phyloP scores from a whole-genome alignment of 768 basidiomycete species.

The Steccherinum ochraceum region DNA sequence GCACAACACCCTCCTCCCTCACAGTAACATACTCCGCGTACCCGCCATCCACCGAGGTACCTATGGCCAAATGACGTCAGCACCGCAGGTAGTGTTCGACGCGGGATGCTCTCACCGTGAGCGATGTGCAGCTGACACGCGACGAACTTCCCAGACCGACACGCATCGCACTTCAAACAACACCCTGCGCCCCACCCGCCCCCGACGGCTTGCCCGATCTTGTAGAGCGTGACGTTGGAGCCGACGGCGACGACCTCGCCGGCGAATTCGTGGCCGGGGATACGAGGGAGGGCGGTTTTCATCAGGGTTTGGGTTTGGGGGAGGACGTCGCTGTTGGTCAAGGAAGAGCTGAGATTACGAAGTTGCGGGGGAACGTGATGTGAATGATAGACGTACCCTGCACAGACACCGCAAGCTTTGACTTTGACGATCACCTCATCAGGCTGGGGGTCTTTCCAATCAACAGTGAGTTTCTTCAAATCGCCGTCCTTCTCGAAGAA shows the following conservation, averaged over 20 bases:
- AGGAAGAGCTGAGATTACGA: background rate
- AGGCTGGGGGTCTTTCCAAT: slow-evolving; percentile 15
- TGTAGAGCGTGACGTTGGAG: slow-evolving; percentile 14
- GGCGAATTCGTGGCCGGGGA: slow-evolving; percentile 24
- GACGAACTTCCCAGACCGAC: slow-evolving; percentile 21
- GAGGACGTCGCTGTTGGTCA: slow-evolving; percentile 15
- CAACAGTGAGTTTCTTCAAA: slow-evolving; percentile 14
- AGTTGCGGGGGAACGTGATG: background rate
- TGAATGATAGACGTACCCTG: slow-evolving; percentile 14
- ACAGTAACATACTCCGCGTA: slow-evolving; percentile 22
- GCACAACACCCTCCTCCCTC: slow-evolving; percentile 18
- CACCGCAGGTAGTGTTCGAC: background rate
- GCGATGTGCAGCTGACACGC: slow-evolving; percentile 18
- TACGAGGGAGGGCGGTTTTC: slow-evolving; percentile 13
- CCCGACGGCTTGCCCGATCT: slow-evolving; percentile 23
- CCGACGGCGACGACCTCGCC: slow-evolving; percentile 19
- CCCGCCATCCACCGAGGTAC: slow-evolving; percentile 20
- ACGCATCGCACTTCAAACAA: slow-evolving; percentile 18
- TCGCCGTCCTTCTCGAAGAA: slow-evolving; percentile 18
- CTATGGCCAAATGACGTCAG: slow-evolving; percentile 3
- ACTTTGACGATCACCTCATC: slow-evolving; percentile 22
- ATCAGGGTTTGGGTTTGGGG: slow-evolving; percentile 8
- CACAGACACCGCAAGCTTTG: slow-evolving; percentile 21
- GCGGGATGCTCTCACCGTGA: slow-evolving; percentile 12
- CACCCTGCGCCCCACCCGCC: slow-evolving; percentile 24